Percentiles rank a stretch among this genome's conserved stretches.
These are phyloP conservation scores for Leptomonas seymouri DNA, from an alignment of 208 protist species.

Conservation along the genomic window DNA sequence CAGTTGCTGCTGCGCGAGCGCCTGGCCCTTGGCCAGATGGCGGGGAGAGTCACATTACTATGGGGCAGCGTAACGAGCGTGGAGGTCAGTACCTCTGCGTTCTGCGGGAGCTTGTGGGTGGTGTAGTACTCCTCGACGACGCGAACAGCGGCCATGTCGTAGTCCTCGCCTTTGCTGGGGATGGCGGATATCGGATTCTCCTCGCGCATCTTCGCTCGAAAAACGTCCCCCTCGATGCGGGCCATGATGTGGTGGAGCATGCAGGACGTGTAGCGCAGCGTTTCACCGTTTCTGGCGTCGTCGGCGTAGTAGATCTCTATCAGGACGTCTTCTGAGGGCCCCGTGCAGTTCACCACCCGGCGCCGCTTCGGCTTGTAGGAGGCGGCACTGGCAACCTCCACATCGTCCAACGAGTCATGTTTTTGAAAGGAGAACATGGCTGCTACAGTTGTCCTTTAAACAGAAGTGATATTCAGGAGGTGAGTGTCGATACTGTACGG, in stretches of 20 bases:
- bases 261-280: constrained; percentile 41
- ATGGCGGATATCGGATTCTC: constrained; percentile 44
- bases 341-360: constrained; percentile 19
- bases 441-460: too few relatives aligned
- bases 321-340: constrained; percentile 2
- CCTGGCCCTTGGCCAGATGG: constrained; percentile 6
- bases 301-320: constrained; percentile 12
- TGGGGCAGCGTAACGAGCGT: constrained; percentile 1
- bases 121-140: constrained; percentile 25
- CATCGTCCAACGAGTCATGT: background rate
- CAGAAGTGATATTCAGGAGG: too few relatives aligned
- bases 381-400: background rate
- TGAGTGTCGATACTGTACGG: too few relatives aligned
- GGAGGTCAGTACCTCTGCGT: constrained; percentile 1
- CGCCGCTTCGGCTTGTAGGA: background rate
- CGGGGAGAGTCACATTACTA: constrained; percentile 2
- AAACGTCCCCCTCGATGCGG: constrained; percentile 46
- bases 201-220: constrained; percentile 33
- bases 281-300: background rate
- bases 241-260: constrained; percentile 61
- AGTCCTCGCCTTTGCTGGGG: constrained; percentile 25
- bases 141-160: constrained; percentile 18
- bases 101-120: constrained; percentile 4
- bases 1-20: background rate
- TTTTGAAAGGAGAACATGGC: too few relatives aligned